A percentile compares a stretch with the other conserved stretches of the same genome.
These are phyloP conservation scores for Ophidiomyces ophidiicola DNA, from an alignment of 2,329 filamentous ascomycete species.

Conservation along the genomic window DNA sequence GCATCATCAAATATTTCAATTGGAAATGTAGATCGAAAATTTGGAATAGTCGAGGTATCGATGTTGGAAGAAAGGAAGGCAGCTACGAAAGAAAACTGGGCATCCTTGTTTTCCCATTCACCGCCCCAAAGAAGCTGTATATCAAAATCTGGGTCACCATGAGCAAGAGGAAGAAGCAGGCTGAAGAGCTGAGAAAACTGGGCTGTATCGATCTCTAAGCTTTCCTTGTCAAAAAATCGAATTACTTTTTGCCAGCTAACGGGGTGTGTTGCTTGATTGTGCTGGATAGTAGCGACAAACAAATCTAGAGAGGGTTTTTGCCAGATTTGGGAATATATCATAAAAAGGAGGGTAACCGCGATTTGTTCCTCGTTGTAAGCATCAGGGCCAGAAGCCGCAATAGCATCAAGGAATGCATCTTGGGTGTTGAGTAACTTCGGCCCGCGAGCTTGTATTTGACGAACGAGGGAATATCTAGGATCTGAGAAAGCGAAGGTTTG, in stretches of 20 bases:
- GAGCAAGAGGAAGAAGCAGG: conserved; percentile 60
- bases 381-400: conserved; percentile 45
- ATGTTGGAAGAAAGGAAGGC: conserved; percentile 70
- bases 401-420: conserved; percentile 53
- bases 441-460: conserved; percentile 60
- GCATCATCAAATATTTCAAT: conserved; percentile 50
- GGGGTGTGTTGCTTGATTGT: conserved; percentile 43
- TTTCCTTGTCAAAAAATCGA: conserved; percentile 65
- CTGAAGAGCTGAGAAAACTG: conserved; percentile 77
- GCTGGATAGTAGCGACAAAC: conserved; percentile 47
- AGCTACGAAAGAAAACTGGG: conserved; percentile 85
- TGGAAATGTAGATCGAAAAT: conserved; percentile 65
- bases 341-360: conserved; percentile 63
- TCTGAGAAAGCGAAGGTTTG: conserved; percentile 36
- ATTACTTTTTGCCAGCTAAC: conserved; percentile 61
- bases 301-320: conserved; percentile 56
- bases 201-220: conserved; percentile 59
- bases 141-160: conserved; percentile 54
- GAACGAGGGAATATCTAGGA: conserved; percentile 39
- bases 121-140: conserved; percentile 87
- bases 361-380: conserved; percentile 72
- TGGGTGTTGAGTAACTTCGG: conserved; percentile 62
- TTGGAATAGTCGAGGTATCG: conserved; percentile 73
- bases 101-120: conserved; percentile 69
- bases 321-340: conserved; percentile 50